These are phyloP conservation scores for Alternaria viburni DNA, from an alignment of 2,329 filamentous ascomycete species.

Conservation along the genomic window DNA sequence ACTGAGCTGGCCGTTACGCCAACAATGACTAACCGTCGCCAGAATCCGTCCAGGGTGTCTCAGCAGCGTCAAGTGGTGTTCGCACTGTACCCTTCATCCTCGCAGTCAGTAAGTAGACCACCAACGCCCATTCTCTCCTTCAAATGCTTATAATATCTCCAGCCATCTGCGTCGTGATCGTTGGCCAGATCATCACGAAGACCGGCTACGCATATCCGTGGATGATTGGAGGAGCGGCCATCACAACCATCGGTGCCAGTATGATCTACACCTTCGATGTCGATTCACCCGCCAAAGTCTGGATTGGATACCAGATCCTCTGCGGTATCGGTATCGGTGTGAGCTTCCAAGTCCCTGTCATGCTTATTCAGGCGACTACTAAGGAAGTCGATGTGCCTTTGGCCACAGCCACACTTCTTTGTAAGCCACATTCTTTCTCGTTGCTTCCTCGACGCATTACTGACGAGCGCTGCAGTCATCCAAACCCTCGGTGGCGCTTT, in stretches of 20 bases:
- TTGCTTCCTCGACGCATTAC: accelerated
- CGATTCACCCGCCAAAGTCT: constrained; percentile 43
- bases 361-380: constrained; percentile 47
- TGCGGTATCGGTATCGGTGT: constrained; percentile 49
- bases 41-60: constrained; percentile 25
- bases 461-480: neutral
- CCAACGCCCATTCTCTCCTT: neutral
- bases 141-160: neutral
- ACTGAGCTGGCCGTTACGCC: neutral
- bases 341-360: constrained; percentile 34
- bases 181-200: constrained; percentile 16
- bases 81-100: constrained; percentile 53
- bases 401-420: constrained; percentile 47
- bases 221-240: constrained; percentile 34
- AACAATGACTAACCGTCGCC: neutral
- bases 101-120: constrained; percentile 16
- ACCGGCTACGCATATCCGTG: constrained; percentile 48
- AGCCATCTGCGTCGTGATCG: constrained; percentile 6
- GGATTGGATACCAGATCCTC: constrained; percentile 57
- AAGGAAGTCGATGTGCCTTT: constrained; percentile 44
- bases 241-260: constrained; percentile 47
- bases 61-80: constrained; percentile 49
- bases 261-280: constrained; percentile 53
- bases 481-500: constrained; percentile 52
- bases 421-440: constrained; percentile 25